phyloP scores from a whole-genome alignment of 176 grass and related monocot species.

The Sorghum bicolor region Sorghum_bicolor_NCBIv3 NC_012874.2:1890501-1891000 shows the following conservation, averaged over 20 bases:
- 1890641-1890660: background rate
- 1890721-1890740: background rate
- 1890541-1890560: background rate
- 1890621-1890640: background rate
- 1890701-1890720: background rate
- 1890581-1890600: background rate
- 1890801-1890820: slow-evolving; percentile 21
- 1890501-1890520: background rate
- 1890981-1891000: background rate
- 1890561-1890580: background rate
- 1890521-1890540: background rate
- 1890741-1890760: slow-evolving; percentile 5
- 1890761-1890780: slow-evolving; percentile 31
- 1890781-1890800: background rate
- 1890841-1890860: slow-evolving; percentile 29
- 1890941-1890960: background rate
- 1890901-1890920: background rate
- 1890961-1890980: background rate
- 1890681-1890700: background rate
- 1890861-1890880: slow-evolving; percentile 6
- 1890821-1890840: slow-evolving; percentile 30
- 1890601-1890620: background rate
- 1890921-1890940: background rate
- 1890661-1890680: background rate
- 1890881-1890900: background rate